Conservation (phyloP, 179 eudicot species). For the Beta macrorhiza region DNA sequence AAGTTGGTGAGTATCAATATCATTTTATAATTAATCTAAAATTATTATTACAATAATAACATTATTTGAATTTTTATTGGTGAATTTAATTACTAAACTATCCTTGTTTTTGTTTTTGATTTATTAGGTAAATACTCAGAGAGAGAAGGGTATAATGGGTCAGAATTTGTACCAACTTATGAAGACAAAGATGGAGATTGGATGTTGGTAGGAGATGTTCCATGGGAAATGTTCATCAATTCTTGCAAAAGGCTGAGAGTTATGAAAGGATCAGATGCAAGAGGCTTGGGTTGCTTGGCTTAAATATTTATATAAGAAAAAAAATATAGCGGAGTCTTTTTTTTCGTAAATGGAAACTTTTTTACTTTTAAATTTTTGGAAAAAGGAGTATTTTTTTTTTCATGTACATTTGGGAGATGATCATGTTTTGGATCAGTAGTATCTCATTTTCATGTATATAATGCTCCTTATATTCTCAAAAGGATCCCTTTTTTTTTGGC, state of each 20-base stretch:
- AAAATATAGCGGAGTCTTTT: background rate
- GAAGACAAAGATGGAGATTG: constrained; percentile 45
- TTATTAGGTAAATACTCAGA: constrained; percentile 15
- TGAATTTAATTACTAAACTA: background rate
- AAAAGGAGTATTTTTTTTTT: constrained; percentile 19
- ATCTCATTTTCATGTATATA: constrained; percentile 28
- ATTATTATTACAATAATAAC: too few species aligned
- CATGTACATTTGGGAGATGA: constrained; percentile 28
- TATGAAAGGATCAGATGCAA: constrained; percentile 31
- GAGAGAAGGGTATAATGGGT: constrained; percentile 27
- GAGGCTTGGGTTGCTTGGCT: constrained; percentile 25
- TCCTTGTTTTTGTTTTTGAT: background rate
- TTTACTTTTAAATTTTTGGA: background rate
- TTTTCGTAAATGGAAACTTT: background rate
- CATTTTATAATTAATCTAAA: background rate
- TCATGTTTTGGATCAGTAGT: constrained; percentile 13
- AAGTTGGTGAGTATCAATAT: constrained; percentile 16
- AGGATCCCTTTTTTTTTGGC: constrained; percentile 9
- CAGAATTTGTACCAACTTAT: constrained; percentile 34
- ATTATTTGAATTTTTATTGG: too few species aligned
- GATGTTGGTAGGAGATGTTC: constrained; percentile 47
- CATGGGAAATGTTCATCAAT: constrained; percentile 38
- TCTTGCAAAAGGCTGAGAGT: constrained; percentile 41
- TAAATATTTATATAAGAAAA: background rate
- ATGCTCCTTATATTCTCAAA: constrained; percentile 17